phyloP scores from a whole-genome alignment of 768 basidiomycete genomes.

The Termitomyces sp. region DNA sequence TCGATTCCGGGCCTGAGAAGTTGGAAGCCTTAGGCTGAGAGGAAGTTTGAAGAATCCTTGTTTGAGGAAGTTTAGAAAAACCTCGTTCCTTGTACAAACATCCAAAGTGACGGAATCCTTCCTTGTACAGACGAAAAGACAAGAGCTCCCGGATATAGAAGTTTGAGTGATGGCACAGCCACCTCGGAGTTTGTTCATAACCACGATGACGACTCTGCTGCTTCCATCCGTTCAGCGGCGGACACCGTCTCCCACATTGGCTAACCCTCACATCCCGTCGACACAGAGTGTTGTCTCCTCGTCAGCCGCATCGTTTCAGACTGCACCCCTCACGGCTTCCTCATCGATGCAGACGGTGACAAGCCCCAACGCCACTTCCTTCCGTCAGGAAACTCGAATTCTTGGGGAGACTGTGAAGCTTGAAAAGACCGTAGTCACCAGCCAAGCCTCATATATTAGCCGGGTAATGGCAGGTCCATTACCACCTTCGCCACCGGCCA shows the following conservation, averaged over 20 bases:
- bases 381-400: slow-evolving; percentile 44
- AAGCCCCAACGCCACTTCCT: neutral
- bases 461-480: slow-evolving; percentile 19
- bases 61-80: no score
- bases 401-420: slow-evolving; percentile 41
- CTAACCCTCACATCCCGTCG: slow-evolving; percentile 13
- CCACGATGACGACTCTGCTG: slow-evolving; percentile 9
- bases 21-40: no score
- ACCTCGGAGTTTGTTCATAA: slow-evolving; percentile 1
- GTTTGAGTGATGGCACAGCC: slow-evolving; percentile 1
- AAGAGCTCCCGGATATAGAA: neutral
- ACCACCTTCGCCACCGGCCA: slow-evolving; percentile 28
- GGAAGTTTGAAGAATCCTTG: no score
- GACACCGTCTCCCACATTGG: slow-evolving; percentile 21
- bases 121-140: neutral
- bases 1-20: neutral
- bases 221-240: slow-evolving; percentile 11
- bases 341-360: slow-evolving; percentile 15
- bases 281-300: slow-evolving; percentile 21
- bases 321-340: slow-evolving; percentile 22
- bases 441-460: slow-evolving; percentile 10
- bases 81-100: neutral
- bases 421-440: slow-evolving; percentile 14
- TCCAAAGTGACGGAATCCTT: neutral
- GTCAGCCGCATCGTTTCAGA: slow-evolving; percentile 29